Evolutionary conservation across 495 filamentous ascomycete genomes (phyloP).

Genomic region (Penicillium cosmopolitanum): DNA sequence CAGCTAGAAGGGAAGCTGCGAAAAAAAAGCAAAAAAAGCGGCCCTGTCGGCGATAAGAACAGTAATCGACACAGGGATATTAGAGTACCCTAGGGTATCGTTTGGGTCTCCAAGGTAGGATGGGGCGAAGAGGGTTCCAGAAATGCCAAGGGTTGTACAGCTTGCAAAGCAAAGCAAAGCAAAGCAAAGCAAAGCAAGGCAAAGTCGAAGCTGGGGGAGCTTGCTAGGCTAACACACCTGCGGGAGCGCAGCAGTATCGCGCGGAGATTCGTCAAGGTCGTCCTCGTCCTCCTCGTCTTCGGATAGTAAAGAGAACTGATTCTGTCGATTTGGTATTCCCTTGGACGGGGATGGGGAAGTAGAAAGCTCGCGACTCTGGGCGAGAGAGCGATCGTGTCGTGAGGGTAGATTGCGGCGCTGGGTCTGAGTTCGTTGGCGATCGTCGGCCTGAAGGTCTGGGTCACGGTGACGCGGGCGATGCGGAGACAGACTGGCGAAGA

Average conservation of each 20-base stretch:
- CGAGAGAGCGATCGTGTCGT: slow-evolving; percentile 10
- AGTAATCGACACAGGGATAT: not conserved
- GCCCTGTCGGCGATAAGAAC: not conserved
- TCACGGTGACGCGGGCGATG: slow-evolving; percentile 18
- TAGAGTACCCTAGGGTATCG: too few relatives aligned
- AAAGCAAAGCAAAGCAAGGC: slow-evolving; percentile 3
- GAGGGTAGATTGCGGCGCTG: slow-evolving; percentile 1
- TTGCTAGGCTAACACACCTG: slow-evolving; percentile 22
- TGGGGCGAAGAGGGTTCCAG: not conserved
- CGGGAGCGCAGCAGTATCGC: slow-evolving; percentile 10
- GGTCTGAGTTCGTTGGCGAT: slow-evolving; percentile 19
- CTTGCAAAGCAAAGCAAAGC: slow-evolving; percentile 2
- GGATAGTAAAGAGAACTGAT: slow-evolving; percentile 5
- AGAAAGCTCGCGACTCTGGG: slow-evolving; percentile 4
- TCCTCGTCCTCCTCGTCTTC: slow-evolving; percentile 4
- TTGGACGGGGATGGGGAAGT: not conserved
- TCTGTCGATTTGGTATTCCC: not conserved
- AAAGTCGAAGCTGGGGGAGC: not conserved
- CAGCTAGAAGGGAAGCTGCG: not conserved
- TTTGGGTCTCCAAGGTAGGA: too few relatives aligned
- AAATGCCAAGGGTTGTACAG: not conserved
- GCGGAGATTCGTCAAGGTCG: not conserved
- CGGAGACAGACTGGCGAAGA: slow-evolving; percentile 24
- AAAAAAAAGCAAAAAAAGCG: not conserved
- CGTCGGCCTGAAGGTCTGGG: slow-evolving; percentile 8